Percentiles rank a stretch among this genome's conserved stretches.
Evolutionary conservation across 352 stramenopile genomes (phyloP).

Genomic region (Achlya hypogyna): DNA sequence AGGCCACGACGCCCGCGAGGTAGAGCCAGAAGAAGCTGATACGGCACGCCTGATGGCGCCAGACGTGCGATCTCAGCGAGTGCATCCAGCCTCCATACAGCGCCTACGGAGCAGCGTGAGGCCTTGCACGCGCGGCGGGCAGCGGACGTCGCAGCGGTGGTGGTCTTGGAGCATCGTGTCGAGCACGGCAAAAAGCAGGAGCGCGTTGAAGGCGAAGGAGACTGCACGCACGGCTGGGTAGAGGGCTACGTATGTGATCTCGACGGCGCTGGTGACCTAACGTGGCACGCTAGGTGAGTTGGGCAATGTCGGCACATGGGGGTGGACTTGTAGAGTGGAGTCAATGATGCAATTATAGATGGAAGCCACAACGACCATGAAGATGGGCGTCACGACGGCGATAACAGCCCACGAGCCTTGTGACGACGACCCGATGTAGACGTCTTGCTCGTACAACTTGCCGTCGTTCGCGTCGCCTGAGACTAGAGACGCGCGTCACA

Average conservation of each 20-base stretch:
- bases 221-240: neutral
- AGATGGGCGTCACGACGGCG: neutral
- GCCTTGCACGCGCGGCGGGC: too few species aligned
- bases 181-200: slow-evolving; percentile 5
- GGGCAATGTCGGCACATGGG: too few species aligned
- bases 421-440: slow-evolving; percentile 11
- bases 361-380: neutral
- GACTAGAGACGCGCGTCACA: neutral
- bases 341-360: slow-evolving; percentile 7
- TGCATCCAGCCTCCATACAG: slow-evolving; percentile 11
- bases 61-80: neutral
- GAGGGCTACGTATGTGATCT: neutral
- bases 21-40: slow-evolving; percentile 11
- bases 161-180: slow-evolving; percentile 18
- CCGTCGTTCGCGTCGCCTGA: slow-evolving; percentile 8
- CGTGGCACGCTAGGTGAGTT: too few species aligned
- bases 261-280: slow-evolving; percentile 4
- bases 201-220: neutral
- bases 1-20: neutral
- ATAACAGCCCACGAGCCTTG: slow-evolving; percentile 17
- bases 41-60: slow-evolving; percentile 6
- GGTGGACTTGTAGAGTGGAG: too few species aligned
- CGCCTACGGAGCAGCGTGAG: too few species aligned
- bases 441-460: neutral
- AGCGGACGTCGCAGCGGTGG: slow-evolving; percentile 8